phyloP scores from a whole-genome alignment of 2,329 filamentous ascomycete genomes.

The Phaeophleospora eucalypticola region DNA sequence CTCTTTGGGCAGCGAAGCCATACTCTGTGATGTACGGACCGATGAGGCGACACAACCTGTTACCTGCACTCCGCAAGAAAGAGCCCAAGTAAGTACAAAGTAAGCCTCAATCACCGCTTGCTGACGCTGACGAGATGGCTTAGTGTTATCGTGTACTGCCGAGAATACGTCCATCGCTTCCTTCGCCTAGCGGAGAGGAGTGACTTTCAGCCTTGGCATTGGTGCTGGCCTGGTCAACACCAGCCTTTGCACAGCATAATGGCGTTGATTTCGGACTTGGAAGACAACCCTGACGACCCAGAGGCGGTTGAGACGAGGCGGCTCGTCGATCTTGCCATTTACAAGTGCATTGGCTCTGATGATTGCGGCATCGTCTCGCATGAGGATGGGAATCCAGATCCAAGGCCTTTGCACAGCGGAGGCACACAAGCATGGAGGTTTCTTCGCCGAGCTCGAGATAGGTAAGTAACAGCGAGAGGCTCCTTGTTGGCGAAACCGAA shows the following conservation, averaged over 20 bases:
- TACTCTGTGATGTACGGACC: constrained; percentile 24
- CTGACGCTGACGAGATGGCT: constrained; percentile 10
- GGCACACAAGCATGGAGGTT: constrained; percentile 23
- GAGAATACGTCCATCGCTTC: constrained; percentile 22
- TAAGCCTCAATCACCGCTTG: neutral
- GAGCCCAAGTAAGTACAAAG: constrained; percentile 16
- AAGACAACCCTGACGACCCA: constrained; percentile 19
- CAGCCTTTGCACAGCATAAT: constrained; percentile 26
- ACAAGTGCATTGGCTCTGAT: constrained; percentile 20
- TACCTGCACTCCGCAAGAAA: constrained; percentile 16
- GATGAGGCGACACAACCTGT: constrained; percentile 17
- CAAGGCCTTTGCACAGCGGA: constrained; percentile 18
- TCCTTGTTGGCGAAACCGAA: too few relatives aligned
- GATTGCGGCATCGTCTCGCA: constrained; percentile 19
- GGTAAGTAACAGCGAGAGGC: constrained; percentile 10
- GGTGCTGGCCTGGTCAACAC: constrained; percentile 24
- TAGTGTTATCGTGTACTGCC: constrained; percentile 20
- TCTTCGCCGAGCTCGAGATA: constrained; percentile 18
- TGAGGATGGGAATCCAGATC: constrained; percentile 18
- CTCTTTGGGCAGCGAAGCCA: constrained; percentile 22
- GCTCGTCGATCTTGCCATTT: constrained; percentile 21
- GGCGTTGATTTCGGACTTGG: constrained; percentile 23
- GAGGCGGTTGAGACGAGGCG: constrained; percentile 19
- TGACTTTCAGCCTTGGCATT: constrained; percentile 25
- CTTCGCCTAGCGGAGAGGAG: constrained; percentile 17